Evolutionary conservation across 2,329 filamentous ascomycete genomes (phyloP), one percentile per base, ranked within the genome.

Genomic region (Hypoxylon sp.): DNA sequence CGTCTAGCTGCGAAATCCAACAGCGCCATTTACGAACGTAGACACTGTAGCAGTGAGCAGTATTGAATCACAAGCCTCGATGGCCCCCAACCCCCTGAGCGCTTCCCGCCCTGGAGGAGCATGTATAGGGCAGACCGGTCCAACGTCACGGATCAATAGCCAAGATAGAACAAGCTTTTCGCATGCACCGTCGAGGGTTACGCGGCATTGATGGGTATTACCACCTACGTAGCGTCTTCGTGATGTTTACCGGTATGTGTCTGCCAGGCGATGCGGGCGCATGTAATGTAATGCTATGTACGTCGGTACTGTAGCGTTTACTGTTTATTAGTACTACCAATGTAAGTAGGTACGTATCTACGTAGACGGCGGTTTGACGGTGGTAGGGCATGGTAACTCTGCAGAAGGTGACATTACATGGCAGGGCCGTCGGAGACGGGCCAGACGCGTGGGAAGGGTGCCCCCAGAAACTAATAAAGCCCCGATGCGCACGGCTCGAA

Each of bases 131-230:
- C 14, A 32, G 20, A 49, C 56, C 16, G 53, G 33, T 58, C 61
- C 66, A 66, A 42, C 49, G 52, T 54, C 33, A n/a, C 59, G 59
- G 66, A 30, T 56, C 36, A 52, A 51, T 61, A 68, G 66, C 66
- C 63, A 68, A 68, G 66, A 66, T 51, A 45, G 66, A 68, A 61
- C 63, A 68, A 68, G 66, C 66, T 68, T 68, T 67, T 65, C 52
- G 51, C 59, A 38, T 68, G 65, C 55, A 50, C 36, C 42, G 16
- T 66, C 11, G 44, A 61, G 51, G 54, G 64, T 67, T 60, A 61
- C 60, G 58, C 51, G 53, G 56, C 65, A 52, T 56, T n/a, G 48
- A 32, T 36, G 20, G 51, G 24, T 16, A 46, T 14, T 58, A 30
- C 57, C 20, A 65, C 52, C 32, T 54, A 54, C 49, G 26, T 55